phyloP scores from a whole-genome alignment of 495 filamentous ascomycete genomes.

The Neurospora sp. region DNA sequence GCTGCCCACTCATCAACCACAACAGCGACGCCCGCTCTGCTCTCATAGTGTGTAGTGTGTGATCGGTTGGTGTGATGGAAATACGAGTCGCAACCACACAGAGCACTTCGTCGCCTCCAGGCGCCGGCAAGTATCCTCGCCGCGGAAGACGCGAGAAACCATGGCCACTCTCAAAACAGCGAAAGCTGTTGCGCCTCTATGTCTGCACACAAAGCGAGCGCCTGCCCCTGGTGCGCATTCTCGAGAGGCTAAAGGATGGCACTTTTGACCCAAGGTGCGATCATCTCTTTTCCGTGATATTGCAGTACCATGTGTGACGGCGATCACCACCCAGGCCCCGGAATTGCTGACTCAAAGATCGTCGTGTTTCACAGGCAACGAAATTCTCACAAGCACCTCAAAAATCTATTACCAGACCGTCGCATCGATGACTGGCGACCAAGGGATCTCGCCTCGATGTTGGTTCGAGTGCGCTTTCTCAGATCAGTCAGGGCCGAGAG shows the following conservation, averaged over 20 bases:
- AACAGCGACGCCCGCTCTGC: neutral
- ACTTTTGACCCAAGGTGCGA: conserved; percentile 24
- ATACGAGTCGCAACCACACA: neutral
- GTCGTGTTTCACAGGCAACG: conserved; percentile 14
- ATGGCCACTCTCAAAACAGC: conserved; percentile 24
- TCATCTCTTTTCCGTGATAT: neutral
- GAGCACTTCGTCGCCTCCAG: conserved; percentile 5
- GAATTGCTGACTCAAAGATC: neutral
- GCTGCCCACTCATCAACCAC: neutral
- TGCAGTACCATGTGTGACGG: neutral
- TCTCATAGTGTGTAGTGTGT: neutral
- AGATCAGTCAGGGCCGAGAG: conserved; percentile 19
- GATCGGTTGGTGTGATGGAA: neutral
- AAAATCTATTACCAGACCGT: conserved; percentile 23
- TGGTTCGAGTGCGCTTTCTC: conserved; percentile 21
- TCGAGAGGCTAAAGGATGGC: conserved; percentile 23
- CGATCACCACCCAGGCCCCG: neutral
- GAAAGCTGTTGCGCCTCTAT: conserved; percentile 23
- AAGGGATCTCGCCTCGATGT: conserved; percentile 20
- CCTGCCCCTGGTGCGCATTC: conserved; percentile 22
- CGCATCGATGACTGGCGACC: conserved; percentile 27
- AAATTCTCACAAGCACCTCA: conserved; percentile 26
- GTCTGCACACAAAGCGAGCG: conserved; percentile 27
- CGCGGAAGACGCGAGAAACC: conserved; percentile 25
- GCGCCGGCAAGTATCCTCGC: conserved; percentile 16